Evolutionary conservation across 2,329 filamentous ascomycete genomes (phyloP).

Genomic region (Penicillium fuscoglaucum): DNA sequence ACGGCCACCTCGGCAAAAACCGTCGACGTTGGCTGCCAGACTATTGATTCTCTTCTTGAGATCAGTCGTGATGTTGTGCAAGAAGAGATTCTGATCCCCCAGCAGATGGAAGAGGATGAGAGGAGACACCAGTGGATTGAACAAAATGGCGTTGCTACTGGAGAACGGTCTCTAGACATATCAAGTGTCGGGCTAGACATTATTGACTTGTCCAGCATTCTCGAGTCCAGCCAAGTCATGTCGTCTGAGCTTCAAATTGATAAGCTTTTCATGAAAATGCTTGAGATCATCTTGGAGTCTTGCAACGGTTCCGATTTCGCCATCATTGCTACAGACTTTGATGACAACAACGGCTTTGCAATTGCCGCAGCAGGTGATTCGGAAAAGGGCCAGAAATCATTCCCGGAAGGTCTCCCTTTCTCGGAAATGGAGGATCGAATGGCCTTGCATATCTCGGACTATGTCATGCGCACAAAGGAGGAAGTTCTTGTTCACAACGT

Average conservation of each 20-base stretch:
- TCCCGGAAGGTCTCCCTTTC: constrained; percentile 56
- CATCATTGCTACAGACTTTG: constrained; percentile 61
- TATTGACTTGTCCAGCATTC: constrained; percentile 63
- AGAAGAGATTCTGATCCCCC: constrained; percentile 32
- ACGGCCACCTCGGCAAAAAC: constrained; percentile 53
- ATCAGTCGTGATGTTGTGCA: constrained; percentile 37
- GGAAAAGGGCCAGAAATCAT: constrained; percentile 56
- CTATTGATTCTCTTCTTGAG: constrained; percentile 50
- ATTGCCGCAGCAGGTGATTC: constrained; percentile 62
- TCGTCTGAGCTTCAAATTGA: constrained; percentile 66
- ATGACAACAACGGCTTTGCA: constrained; percentile 58
- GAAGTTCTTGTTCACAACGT: constrained; percentile 65
- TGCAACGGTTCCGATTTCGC: constrained; percentile 61
- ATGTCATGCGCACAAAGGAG: constrained; percentile 63
- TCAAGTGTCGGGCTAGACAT: constrained; percentile 54
- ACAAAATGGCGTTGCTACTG: constrained; percentile 40
- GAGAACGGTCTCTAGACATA: constrained; percentile 44
- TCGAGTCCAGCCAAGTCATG: constrained; percentile 65
- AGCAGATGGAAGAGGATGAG: constrained; percentile 41
- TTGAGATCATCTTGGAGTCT: constrained; percentile 64
- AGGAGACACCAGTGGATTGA: constrained; percentile 46
- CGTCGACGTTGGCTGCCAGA: constrained; percentile 59
- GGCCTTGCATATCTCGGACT: constrained; percentile 62
- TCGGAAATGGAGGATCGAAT: constrained; percentile 59
- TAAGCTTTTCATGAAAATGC: constrained; percentile 62